These are phyloP conservation scores for Fagopyrum esculentum DNA, from an alignment of 148 eudicot genomes.

Conservation along the genomic window DNA sequence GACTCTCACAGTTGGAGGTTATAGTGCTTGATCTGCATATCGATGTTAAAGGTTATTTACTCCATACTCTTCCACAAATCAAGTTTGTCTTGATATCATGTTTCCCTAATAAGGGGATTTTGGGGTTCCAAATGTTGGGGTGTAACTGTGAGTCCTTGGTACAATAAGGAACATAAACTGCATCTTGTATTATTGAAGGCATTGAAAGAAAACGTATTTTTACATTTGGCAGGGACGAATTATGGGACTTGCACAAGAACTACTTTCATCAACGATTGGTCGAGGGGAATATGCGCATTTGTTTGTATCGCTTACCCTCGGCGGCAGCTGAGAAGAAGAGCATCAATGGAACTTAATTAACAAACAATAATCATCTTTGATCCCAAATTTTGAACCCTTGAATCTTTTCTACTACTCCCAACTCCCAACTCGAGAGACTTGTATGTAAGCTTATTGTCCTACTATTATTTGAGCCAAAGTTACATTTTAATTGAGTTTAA, in stretches of 20 bases:
- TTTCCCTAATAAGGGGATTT: neutral
- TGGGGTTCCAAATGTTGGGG: neutral
- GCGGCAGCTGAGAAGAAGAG: conserved; percentile 13
- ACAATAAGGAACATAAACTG: neutral
- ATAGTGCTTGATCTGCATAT: conserved; percentile 78
- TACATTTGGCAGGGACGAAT: conserved; percentile 58
- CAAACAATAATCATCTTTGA: neutral
- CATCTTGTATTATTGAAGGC: neutral
- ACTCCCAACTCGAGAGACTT: no score
- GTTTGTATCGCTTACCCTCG: conserved; percentile 54
- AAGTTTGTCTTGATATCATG: conserved; percentile 35
- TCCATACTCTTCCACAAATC: conserved; percentile 85
- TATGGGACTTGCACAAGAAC: conserved; percentile 72
- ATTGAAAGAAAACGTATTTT: neutral
- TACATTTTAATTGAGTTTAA: no score
- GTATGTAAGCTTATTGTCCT: no score
- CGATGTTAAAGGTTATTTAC: conserved; percentile 85
- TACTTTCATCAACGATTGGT: conserved; percentile 57
- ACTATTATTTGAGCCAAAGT: no score
- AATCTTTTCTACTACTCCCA: neutral
- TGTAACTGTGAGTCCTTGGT: no score
- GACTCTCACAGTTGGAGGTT: conserved; percentile 55
- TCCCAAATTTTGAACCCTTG: neutral
- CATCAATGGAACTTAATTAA: conserved; percentile 13
- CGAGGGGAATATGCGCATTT: conserved; percentile 57